phyloP scores from a whole-genome alignment of 2,329 filamentous ascomycete species.

The Alternaria viburni region DNA sequence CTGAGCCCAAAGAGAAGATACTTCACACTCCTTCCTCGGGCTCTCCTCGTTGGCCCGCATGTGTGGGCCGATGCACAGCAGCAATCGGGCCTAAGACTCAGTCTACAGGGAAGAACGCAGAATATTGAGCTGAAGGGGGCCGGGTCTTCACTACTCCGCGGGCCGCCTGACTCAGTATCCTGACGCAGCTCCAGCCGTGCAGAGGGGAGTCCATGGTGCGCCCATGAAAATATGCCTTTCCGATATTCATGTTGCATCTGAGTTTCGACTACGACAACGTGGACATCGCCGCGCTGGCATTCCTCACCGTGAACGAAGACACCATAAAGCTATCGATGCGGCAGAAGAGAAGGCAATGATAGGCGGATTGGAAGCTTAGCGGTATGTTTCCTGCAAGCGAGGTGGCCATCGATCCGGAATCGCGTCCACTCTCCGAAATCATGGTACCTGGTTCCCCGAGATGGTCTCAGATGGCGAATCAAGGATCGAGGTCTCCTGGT shows the following conservation, averaged over 20 bases:
- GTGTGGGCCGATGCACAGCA: not conserved
- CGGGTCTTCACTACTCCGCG: not conserved
- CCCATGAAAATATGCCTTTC: not conserved
- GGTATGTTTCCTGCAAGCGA: not conserved
- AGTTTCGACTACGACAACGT: not conserved
- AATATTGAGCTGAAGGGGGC: not conserved
- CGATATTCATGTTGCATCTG: not conserved
- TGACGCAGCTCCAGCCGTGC: not conserved
- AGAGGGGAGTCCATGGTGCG: not conserved
- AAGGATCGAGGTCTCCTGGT: not conserved
- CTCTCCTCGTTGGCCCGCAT: not conserved
- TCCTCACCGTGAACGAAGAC: not conserved
- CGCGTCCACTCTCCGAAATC: not conserved
- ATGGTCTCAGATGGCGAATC: not conserved
- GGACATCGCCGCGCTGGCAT: not conserved
- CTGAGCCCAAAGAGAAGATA: not conserved
- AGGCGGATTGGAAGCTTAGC: not conserved
- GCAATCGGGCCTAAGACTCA: slow-evolving; percentile 2
- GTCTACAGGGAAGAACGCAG: not conserved
- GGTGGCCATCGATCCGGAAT: not conserved
- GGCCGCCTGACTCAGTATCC: not conserved
- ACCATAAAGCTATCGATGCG: not conserved
- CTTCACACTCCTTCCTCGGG: not conserved
- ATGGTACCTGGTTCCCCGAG: slow-evolving; percentile 1
- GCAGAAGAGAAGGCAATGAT: not conserved